These are phyloP conservation scores for Fusarium torreyae DNA, from an alignment of 2,329 filamentous ascomycete genomes.

Conservation along the genomic window DNA sequence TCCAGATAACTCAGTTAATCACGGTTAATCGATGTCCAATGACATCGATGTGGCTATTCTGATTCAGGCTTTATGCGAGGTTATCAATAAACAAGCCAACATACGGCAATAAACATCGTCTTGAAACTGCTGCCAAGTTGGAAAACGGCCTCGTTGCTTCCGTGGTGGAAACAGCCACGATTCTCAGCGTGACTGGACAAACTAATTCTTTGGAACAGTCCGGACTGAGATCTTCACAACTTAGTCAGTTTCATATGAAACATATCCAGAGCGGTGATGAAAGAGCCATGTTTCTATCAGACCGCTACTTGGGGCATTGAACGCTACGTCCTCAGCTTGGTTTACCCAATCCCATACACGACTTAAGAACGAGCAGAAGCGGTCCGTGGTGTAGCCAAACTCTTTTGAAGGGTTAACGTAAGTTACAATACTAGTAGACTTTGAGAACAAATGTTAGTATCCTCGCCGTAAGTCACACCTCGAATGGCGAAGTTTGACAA, in stretches of 20 bases:
- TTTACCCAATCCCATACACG: neutral
- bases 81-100: slow-evolving; percentile 15
- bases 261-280: neutral
- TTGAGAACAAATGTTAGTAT: neutral
- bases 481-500: neutral
- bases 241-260: slow-evolving; percentile 23
- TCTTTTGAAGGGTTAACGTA: too few relatives aligned
- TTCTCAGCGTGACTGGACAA: neutral
- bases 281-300: slow-evolving; percentile 10
- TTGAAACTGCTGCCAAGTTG: slow-evolving; percentile 1
- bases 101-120: neutral
- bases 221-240: slow-evolving; percentile 14
- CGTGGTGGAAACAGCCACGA: neutral
- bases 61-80: slow-evolving; percentile 37
- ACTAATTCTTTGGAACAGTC: neutral
- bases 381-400: too few relatives aligned
- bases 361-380: neutral
- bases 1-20: slow-evolving; percentile 29
- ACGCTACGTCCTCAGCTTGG: neutral
- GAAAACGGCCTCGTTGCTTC: slow-evolving; percentile 19
- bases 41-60: slow-evolving; percentile 14
- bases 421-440: too few relatives aligned
- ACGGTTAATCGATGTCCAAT: slow-evolving; percentile 35
- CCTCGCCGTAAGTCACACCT: neutral
- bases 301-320: slow-evolving; percentile 33